These are phyloP conservation scores for Xylaria sp. DNA, from an alignment of 2,329 filamentous ascomycete species.

Conservation along the genomic window DNA sequence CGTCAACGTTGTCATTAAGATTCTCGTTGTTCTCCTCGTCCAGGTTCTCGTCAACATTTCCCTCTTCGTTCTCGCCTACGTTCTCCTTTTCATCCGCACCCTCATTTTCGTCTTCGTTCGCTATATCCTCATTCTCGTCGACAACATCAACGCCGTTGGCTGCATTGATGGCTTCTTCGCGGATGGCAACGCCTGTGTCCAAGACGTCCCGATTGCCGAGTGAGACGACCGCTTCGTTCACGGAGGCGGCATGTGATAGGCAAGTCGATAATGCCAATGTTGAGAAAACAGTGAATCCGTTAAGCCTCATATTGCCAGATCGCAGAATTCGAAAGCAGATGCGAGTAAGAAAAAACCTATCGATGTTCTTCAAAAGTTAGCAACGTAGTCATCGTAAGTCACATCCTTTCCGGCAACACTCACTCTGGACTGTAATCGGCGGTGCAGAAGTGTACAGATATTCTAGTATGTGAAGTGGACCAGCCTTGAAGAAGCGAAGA, in stretches of 20 bases:
- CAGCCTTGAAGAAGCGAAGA: constrained; percentile 31
- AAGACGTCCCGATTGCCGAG: constrained; percentile 10
- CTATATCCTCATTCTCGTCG: background rate
- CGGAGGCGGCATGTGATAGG: constrained; percentile 29
- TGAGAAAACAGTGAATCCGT: constrained; percentile 32
- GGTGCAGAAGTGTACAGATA: constrained; percentile 2
- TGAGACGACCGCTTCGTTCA: background rate
- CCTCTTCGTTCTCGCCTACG: background rate
- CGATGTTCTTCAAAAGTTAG: background rate
- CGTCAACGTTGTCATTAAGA: background rate
- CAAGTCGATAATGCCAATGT: constrained; percentile 37
- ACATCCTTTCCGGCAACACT: background rate
- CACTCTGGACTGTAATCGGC: constrained; percentile 36
- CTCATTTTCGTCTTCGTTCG: constrained; percentile 7
- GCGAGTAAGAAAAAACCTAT: constrained; percentile 14
- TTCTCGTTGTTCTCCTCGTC: background rate
- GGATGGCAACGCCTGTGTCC: background rate
- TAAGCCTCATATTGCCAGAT: constrained; percentile 36
- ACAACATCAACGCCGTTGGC: constrained; percentile 22
- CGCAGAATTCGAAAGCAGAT: constrained; percentile 9
- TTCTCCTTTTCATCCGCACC: background rate
- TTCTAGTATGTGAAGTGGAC: background rate
- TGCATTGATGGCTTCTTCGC: constrained; percentile 22
- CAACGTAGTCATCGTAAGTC: background rate
- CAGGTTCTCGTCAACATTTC: too few relatives aligned